Percentiles rank a stretch among this genome's conserved stretches.
phyloP scores from a whole-genome alignment of 345 rosid genomes.

The Melaleuca quinquenervia region DNA sequence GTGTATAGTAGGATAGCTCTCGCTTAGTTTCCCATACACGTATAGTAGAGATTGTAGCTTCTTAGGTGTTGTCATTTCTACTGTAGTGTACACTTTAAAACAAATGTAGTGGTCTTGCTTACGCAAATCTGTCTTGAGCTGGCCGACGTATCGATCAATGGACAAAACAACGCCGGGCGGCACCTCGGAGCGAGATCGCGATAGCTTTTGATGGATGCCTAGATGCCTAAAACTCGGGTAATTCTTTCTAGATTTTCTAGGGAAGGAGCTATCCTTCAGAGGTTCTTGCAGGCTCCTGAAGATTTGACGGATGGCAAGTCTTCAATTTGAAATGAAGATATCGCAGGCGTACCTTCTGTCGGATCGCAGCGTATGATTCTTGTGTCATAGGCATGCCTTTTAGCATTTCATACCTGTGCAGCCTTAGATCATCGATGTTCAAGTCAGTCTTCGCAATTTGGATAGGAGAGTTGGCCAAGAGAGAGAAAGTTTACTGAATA shows the following conservation, averaged over 20 bases:
- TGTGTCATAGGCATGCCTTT: too few relatives aligned
- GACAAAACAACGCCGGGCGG: neutral
- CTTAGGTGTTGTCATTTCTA: neutral
- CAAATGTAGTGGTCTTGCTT: neutral
- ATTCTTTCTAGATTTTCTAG: neutral
- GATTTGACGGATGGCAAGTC: neutral
- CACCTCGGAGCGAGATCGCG: neutral
- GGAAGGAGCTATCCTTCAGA: neutral
- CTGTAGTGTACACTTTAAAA: neutral
- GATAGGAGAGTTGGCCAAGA: too few relatives aligned
- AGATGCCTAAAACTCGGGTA: neutral
- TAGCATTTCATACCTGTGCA: too few relatives aligned
- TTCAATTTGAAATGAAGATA: neutral
- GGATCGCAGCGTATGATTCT: neutral
- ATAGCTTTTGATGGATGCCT: neutral
- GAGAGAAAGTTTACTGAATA: too few relatives aligned
- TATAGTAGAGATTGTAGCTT: conserved; percentile 1
- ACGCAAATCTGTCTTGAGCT: neutral
- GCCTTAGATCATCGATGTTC: too few relatives aligned
- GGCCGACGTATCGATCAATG: neutral
- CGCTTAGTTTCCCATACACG: conserved; percentile 5
- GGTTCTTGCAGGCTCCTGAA: neutral
- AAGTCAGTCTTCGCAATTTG: too few relatives aligned
- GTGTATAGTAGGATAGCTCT: conserved; percentile 33
- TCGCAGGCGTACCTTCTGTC: neutral